Base-by-base conservation (phyloP, 257 asterid species). In the Fraxinus quadrangulata region DNA sequence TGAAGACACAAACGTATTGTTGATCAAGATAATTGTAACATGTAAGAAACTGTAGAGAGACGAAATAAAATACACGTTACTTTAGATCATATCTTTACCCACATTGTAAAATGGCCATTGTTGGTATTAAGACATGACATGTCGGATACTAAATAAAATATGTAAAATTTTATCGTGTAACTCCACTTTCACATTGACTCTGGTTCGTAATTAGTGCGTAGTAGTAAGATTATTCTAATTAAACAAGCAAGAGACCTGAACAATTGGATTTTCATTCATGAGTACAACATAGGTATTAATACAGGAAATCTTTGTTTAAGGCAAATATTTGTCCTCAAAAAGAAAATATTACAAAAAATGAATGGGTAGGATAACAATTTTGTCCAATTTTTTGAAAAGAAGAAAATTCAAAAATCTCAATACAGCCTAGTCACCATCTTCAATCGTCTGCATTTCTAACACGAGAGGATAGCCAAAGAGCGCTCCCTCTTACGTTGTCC, bases 401-500 rank as follows among this genome's bases (percentile, higher is more conserved):
- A n/a, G 26, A 63, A 70, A 17, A 56, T 72, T 75, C 73, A 72
- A 81, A 73, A 81, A 72, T 79, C 31, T 17, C 21, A 45, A 77
- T 47, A 59, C 61, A 72, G 77, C 78, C 80, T 61, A 72, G 72
- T 31, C 33, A 70, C 84, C 82, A 72, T 73, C 76, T 77, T 74
- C 76, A 83, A 73, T 79, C 79, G 73, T 77, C 85, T 47, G 71
- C 79, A 69, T 81, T 84, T 81, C 82, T 80, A 72, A 82, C 88
- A 78, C 81, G 81, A 78, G 81, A 78, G 85, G 85, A 79, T 83
- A 83, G 81, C 85, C 80, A 81, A 77, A 81, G 77, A 28, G 24
- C 80, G 4, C 83, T 67, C 71, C 30, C 76, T 71, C 83, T 75
- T 23, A 76, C 34, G 65, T 26, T 56, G 66, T 56, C 69, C 79